Base-by-base conservation (phyloP, 768 basidiomycete genomes). In the Naganishia vishniacii region DNA sequence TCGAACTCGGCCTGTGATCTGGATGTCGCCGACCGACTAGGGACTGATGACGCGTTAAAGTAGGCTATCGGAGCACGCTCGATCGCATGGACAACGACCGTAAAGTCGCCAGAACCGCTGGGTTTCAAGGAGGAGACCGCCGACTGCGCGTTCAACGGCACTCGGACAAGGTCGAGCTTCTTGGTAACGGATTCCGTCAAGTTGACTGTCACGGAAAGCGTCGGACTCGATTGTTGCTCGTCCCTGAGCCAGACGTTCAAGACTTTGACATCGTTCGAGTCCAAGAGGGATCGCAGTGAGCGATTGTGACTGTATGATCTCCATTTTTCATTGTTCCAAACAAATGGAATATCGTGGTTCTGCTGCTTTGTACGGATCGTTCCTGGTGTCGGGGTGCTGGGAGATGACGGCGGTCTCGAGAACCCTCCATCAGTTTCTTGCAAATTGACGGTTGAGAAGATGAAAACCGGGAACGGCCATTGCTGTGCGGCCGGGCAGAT, bases 241-340 rank as follows among this genome's bases (percentile, higher is more conserved):
- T 56, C 53, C n/a, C 34, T 6, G 4, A 56, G 34, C 53, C 53
- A 56, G 20, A 56, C 53, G 37, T 56, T 56, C 20, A 56, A 26
- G 11, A 56, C 53, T 41, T 15, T 56, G 53, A 12, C 20, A 12
- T 56, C 53, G 23, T 40, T 40, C 34, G 32, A 13, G 53, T 56
- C 53, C 20, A 56, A 18, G 40, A 56, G 53, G 11, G 53, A 12
- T 6, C 53, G 53, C 23, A 34, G 20, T n/a, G 32, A 12, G 4
- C 53, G 32, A 26, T 56, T 56, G 37, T 56, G 53, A 37, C 53
- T 56, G 34, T 40, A 40, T 3, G 53, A 56, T 37, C 34, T 34
- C 53, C 53, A 56, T 40, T 56, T 56, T 56, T 56, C 53, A 34
- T 56, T 56, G n/a, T 32, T 40, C 53, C 53, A 56, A 20, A 56